Conservation (phyloP, 2,329 filamentous ascomycete species). For the Ceratocystiopsis brevicomis region DNA sequence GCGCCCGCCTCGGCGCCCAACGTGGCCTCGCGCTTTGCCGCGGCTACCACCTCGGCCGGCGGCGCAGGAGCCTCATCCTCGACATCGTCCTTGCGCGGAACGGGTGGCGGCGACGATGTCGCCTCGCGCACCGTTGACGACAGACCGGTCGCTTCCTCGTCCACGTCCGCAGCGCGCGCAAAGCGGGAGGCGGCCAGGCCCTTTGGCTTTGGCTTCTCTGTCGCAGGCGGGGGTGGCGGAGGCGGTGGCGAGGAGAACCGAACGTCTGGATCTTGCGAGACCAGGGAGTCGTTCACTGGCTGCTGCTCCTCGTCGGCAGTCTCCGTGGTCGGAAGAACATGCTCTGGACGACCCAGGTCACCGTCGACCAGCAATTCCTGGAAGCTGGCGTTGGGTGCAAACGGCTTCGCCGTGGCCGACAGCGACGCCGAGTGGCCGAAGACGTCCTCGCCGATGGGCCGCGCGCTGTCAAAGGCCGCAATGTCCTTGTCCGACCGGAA, state of each 20-base stretch:
- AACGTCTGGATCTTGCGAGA: neutral
- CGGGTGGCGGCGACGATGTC: constrained; percentile 18
- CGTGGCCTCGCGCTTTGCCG: constrained; percentile 6
- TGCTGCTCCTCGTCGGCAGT: constrained; percentile 2
- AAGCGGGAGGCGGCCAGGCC: constrained; percentile 29
- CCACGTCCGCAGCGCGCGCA: constrained; percentile 11
- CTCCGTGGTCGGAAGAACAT: constrained; percentile 5
- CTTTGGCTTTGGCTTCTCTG: constrained; percentile 17
- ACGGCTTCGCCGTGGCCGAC: constrained; percentile 53
- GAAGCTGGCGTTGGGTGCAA: constrained; percentile 29
- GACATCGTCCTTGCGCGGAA: constrained; percentile 11
- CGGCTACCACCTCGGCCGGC: neutral
- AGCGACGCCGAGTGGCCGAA: constrained; percentile 38
- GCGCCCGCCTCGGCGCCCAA: neutral
- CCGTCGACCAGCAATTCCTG: constrained; percentile 10
- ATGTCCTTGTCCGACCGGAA: constrained; percentile 31
- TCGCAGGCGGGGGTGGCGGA: constrained; percentile 7
- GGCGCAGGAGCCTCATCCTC: no score
- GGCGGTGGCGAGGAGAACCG: constrained; percentile 10
- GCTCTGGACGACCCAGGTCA: constrained; percentile 1
- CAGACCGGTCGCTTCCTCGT: constrained; percentile 21
- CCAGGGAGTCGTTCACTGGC: neutral
- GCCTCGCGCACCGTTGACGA: constrained; percentile 24
- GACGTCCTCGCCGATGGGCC: constrained; percentile 24
- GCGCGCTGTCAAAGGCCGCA: constrained; percentile 31